phyloP scores from a whole-genome alignment of 257 asterid genomes.

The Rauvolfia tetraphylla region DNA sequence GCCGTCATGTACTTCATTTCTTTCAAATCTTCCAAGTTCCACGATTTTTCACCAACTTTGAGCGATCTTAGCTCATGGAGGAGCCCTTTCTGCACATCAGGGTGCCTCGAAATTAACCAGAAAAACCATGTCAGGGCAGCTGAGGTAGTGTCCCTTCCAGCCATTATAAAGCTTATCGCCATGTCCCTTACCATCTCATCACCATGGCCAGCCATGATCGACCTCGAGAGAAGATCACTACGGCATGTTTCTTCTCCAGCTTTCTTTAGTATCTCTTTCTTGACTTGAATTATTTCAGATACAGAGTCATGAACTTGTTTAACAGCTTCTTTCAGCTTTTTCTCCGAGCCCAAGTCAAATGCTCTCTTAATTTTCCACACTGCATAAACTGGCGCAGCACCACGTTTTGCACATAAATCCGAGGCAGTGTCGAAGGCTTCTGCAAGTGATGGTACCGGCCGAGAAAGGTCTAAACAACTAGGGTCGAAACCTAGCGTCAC shows the following conservation, averaged over 20 bases:
- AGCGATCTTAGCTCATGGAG: neutral
- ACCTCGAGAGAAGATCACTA: conserved; percentile 44
- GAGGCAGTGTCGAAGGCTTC: neutral
- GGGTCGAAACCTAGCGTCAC: too few species aligned
- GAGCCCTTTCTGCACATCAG: conserved; percentile 23
- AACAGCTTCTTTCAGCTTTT: neutral
- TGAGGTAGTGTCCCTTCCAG: too few species aligned
- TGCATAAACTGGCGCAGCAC: neutral
- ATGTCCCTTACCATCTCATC: conserved; percentile 47
- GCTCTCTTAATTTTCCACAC: neutral
- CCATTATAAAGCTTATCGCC: too few species aligned
- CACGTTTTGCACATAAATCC: neutral
- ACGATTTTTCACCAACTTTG: neutral
- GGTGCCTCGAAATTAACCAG: conserved; percentile 34
- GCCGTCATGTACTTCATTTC: too few species aligned
- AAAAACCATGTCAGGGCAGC: too few species aligned
- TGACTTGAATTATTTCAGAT: conserved; percentile 22
- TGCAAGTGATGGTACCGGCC: neutral
- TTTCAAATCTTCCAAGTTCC: too few species aligned
- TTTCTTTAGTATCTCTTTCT: conserved; percentile 21
- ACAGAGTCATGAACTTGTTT: conserved; percentile 38
- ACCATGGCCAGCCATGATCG: conserved; percentile 33
- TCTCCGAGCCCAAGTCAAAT: neutral
- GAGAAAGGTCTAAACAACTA: neutral
- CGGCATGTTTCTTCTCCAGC: conserved; percentile 14